phyloP scores from a whole-genome alignment of 441 rosid genomes.

The Dalechampia spathulata region DNA sequence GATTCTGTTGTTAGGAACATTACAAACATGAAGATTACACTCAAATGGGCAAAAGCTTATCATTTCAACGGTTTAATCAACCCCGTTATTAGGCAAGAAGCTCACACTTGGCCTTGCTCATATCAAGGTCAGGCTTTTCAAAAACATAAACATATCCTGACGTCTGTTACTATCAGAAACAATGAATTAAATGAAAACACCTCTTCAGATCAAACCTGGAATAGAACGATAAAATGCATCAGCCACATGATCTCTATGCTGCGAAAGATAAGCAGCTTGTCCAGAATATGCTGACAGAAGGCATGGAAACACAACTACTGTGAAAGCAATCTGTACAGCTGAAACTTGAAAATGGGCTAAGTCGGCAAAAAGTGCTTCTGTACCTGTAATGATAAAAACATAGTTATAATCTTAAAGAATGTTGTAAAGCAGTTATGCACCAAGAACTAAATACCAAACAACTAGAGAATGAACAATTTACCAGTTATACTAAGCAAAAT shows the following conservation, averaged over 20 bases:
- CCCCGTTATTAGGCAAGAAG: too few species aligned
- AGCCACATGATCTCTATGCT: slow-evolving; percentile 40
- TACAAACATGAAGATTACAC: too few species aligned
- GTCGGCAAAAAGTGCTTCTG: slow-evolving; percentile 93
- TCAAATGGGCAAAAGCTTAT: too few species aligned
- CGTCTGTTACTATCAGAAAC: too few species aligned
- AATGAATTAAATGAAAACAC: background rate
- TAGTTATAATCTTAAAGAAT: too few species aligned
- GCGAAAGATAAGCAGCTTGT: slow-evolving; percentile 89
- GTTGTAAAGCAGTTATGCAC: slow-evolving; percentile 12
- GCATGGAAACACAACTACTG: slow-evolving; percentile 83
- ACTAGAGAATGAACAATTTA: slow-evolving; percentile 17
- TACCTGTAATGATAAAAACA: slow-evolving; percentile 43
- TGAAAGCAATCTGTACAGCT: slow-evolving; percentile 85
- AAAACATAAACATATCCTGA: too few species aligned
- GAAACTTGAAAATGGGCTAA: slow-evolving; percentile 78
- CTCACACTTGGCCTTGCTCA: too few species aligned
- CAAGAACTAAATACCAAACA: background rate
- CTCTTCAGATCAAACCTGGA: slow-evolving; percentile 44
- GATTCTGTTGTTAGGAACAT: too few species aligned
- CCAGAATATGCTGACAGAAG: slow-evolving; percentile 89
- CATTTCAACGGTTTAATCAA: too few species aligned
- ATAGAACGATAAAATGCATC: slow-evolving; percentile 82
- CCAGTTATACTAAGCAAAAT: slow-evolving; percentile 89
- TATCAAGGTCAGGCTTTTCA: too few species aligned